phyloP scores from a whole-genome alignment of 352 stramenopile genomes.

The Phytophthora cajani region DNA sequence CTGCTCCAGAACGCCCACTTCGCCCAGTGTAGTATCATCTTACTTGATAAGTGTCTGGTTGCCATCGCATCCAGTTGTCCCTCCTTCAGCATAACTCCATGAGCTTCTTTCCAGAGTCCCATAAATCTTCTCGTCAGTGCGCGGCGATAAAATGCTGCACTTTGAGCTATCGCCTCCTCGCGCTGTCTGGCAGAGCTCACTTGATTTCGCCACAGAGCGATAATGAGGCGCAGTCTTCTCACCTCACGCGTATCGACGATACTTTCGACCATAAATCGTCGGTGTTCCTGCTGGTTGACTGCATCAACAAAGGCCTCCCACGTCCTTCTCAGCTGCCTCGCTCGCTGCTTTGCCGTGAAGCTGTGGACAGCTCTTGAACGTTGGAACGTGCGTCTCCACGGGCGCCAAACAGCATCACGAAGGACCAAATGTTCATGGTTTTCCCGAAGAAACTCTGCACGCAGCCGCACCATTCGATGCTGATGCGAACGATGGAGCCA shows the following conservation, averaged over 20 bases:
- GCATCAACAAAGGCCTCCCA: conserved; percentile 27
- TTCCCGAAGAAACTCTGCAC: conserved; percentile 30
- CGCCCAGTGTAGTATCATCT: conserved; percentile 33
- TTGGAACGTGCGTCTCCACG: conserved; percentile 21
- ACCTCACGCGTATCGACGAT: conserved; percentile 16
- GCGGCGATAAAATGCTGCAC: conserved; percentile 2
- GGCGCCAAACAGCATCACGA: conserved; percentile 12
- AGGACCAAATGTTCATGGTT: conserved; percentile 24
- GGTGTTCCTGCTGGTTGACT: conserved; percentile 18
- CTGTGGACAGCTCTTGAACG: background rate
- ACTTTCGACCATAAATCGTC: conserved; percentile 8
- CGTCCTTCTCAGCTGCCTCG: background rate
- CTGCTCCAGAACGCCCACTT: conserved; percentile 38
- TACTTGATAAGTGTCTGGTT: conserved; percentile 14
- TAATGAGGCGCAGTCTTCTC: conserved; percentile 2
- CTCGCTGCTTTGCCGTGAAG: conserved; percentile 12
- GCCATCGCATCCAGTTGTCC: conserved; percentile 12
- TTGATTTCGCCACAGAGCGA: conserved; percentile 17
- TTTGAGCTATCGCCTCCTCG: conserved; percentile 4
- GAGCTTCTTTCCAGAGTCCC: conserved; percentile 20
- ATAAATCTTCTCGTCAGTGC: conserved; percentile 9
- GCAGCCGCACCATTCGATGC: conserved; percentile 22
- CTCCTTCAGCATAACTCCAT: background rate
- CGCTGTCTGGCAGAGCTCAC: background rate
- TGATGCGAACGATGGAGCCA: conserved; percentile 27